Conservation (phyloP, 2,329 filamentous ascomycete species). For the Chaetomiaceae sp. region DNA sequence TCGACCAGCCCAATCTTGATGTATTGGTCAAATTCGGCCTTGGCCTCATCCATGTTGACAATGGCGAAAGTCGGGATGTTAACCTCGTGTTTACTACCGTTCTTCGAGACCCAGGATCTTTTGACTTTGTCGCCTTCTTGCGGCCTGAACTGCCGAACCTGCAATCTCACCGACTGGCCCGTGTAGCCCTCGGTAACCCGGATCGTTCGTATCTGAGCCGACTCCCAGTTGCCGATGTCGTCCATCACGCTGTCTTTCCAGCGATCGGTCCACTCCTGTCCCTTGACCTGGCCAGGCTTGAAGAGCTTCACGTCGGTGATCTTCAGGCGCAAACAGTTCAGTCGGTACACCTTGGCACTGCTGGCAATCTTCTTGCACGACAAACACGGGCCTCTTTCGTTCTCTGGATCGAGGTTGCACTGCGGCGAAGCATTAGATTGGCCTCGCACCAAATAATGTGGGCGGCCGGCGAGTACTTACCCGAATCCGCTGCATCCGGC, state of each 20-base stretch:
- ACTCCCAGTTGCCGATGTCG: constrained; percentile 54
- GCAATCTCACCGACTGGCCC: constrained; percentile 42
- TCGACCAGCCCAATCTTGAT: constrained; percentile 45
- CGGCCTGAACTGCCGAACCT: constrained; percentile 52
- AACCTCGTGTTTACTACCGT: constrained; percentile 45
- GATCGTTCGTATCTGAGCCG: constrained; percentile 46
- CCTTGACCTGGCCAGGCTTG: constrained; percentile 55
- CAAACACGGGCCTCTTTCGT: constrained; percentile 46
- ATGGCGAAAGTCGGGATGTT: constrained; percentile 53
- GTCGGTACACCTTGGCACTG: constrained; percentile 45
- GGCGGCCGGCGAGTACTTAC: constrained; percentile 39
- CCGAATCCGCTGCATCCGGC: constrained; percentile 58
- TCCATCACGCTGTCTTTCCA: constrained; percentile 54
- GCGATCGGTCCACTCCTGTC: constrained; percentile 55
- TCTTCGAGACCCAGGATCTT: constrained; percentile 48
- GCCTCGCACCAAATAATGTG: background rate
- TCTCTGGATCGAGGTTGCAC: constrained; percentile 49
- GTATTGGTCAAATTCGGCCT: constrained; percentile 45
- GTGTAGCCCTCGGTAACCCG: constrained; percentile 53
- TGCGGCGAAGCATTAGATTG: constrained; percentile 27
- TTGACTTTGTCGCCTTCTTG: constrained; percentile 52
- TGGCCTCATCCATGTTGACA: constrained; percentile 50
- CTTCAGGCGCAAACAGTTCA: constrained; percentile 58
- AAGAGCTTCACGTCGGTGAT: constrained; percentile 55
- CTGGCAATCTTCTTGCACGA: constrained; percentile 51